Base-by-base conservation (phyloP, 2,329 filamentous ascomycete species). In the Xylaria digitata region DNA sequence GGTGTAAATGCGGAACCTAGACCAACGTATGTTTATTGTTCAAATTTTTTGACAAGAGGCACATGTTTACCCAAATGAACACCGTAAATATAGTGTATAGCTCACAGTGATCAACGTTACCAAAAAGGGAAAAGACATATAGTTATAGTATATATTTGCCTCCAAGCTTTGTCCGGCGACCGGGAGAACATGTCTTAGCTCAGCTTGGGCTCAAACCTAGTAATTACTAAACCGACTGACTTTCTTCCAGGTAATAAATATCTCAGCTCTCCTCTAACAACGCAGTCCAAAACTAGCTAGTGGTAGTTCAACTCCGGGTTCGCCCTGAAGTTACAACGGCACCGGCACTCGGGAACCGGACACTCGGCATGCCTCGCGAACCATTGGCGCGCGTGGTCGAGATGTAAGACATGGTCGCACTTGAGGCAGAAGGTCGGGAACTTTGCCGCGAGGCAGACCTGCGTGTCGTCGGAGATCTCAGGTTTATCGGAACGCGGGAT, bases 361-460 rank as follows among this genome's bases (percentile, higher is more conserved):
- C 89, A 91, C 78, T 91, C 88, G 32, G 83, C 83, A 70, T 91
- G 89, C 37, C 87, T 79, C 6, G 84, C 81, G 72, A 91, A 92
- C 89, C 89, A 92, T 77, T 86, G 84, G 71, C 87, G 79, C 6
- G 89, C 88, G 74, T 91, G 89, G 71, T 91, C 89, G 64, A 90
- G 81, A 72, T 92, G 89, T 73, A 89, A 78, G 9, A 90, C 88
- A 74, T 92, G 89, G 73, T 90, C 88, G 75, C 89, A 92, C 71
- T 85, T 84, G 49, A 91, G 81, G 68, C 89, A 92, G 73, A 91
- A 91, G 0, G 87, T 90, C n/a, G 88, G 87, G 73, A 91, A 91
- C 52, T 84, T 82, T 2, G 86, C 86, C 52, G 84, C 83, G 76
- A 83, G 78, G 72, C 80, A 77, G 50, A 80, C 78, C 63, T 81